These are phyloP conservation scores for Metarhizium rileyi DNA, from an alignment of 2,329 filamentous ascomycete species.

Conservation along the genomic window DNA sequence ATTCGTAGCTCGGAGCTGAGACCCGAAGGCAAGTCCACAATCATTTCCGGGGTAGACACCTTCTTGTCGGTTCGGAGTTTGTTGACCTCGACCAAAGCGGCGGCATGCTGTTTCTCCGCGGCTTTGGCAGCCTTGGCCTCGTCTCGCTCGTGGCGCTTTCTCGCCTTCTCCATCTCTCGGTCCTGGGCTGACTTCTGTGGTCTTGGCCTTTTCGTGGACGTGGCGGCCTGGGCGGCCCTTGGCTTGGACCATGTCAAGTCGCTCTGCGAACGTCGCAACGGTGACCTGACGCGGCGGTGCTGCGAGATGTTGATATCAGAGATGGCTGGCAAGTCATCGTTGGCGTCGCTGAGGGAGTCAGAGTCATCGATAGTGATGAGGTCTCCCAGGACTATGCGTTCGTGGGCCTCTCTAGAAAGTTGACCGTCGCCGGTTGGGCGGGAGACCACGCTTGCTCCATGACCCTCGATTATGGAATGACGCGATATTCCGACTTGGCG, in stretches of 20 bases:
- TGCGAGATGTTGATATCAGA: constrained; percentile 26
- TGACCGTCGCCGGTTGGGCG: background rate
- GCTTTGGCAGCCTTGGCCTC: constrained; percentile 51
- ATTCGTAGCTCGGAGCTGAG: constrained; percentile 38
- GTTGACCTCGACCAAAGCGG: constrained; percentile 63
- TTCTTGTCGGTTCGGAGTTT: constrained; percentile 66
- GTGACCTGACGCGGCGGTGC: constrained; percentile 11
- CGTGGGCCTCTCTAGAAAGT: background rate
- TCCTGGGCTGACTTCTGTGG: constrained; percentile 19
- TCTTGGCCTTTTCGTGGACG: constrained; percentile 35
- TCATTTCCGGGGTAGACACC: constrained; percentile 65
- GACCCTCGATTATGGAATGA: background rate
- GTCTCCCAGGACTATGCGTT: background rate
- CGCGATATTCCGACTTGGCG: background rate
- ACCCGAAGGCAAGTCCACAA: constrained; percentile 55
- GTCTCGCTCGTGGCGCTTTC: constrained; percentile 47
- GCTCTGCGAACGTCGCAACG: constrained; percentile 22
- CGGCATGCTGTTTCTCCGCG: constrained; percentile 52
- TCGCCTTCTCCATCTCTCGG: constrained; percentile 37
- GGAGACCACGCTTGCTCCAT: background rate
- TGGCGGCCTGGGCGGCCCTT: constrained; percentile 23
- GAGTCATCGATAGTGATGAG: constrained; percentile 30
- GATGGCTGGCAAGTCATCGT: constrained; percentile 41
- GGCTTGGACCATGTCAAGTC: constrained; percentile 15
- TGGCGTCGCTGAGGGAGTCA: constrained; percentile 26